Conservation (phyloP, 2,329 filamentous ascomycete genomes). For the Phialophora tarda region DNA sequence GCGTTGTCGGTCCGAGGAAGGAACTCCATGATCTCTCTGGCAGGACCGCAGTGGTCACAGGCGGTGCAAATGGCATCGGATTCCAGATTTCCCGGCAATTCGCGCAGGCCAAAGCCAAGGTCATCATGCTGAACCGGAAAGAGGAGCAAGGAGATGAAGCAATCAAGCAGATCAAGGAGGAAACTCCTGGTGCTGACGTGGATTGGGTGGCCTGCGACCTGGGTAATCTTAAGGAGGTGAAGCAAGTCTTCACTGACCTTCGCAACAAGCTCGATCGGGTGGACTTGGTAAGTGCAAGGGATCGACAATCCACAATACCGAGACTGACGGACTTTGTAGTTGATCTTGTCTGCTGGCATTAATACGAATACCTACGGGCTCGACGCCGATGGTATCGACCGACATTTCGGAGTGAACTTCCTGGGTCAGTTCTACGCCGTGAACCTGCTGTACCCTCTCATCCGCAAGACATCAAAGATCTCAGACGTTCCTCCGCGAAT, state of each 20-base stretch:
- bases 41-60: not conserved
- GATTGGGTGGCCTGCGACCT: constrained; percentile 54
- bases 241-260: constrained; percentile 48
- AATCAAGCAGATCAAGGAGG: not conserved
- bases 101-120: not conserved
- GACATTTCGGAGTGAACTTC: not conserved
- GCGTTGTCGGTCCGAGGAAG: not conserved
- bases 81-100: not conserved
- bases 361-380: not conserved
- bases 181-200: constrained; percentile 39
- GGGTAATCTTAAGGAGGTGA: constrained; percentile 48
- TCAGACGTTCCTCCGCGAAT: not conserved
- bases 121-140: not conserved
- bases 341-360: not conserved
- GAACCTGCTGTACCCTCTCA: not conserved
- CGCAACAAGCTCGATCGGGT: constrained; percentile 47
- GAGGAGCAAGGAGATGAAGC: not conserved
- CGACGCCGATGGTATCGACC: not conserved
- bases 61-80: not conserved
- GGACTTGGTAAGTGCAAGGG: constrained; percentile 43
- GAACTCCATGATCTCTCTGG: not conserved
- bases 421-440: not conserved
- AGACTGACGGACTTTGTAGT: not conserved
- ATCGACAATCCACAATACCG: not conserved
- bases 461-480: not conserved